Base-by-base conservation (phyloP, 208 protist genomes). In the Wallacemonas rigidus region DNA sequence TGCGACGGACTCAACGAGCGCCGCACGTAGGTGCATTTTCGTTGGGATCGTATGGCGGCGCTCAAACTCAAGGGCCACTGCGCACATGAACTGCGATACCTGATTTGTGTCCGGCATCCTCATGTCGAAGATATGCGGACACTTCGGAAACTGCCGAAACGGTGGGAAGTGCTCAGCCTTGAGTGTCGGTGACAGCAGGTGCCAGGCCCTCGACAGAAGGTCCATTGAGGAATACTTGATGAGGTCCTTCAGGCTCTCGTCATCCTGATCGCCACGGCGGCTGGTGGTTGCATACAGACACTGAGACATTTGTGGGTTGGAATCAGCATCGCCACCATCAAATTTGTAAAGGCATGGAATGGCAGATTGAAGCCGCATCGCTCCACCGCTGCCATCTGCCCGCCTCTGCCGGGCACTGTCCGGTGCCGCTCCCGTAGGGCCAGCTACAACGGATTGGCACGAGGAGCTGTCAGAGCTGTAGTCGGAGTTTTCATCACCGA, bases 61-160 rank as follows among this genome's bases (percentile, higher is more conserved):
- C n/a, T 74, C 47, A 48, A 86, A 65, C 45, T 83, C 81, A 47
- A 83, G 40, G 4, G 82, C 74, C n/a, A 73, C 69, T 8, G 76
- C 60, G 71, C 77, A 75, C 76, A 92, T 85, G 72, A 89, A 92
- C 55, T 68, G 65, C 4, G 81, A 76, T 9, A 92, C 70, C 38
- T 77, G 61, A 48, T 92, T 71, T 1, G 75, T 81, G 45, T 88
- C 79, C 5, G 71, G 72, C 70, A 82, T 72, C 3, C 69, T 69
- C 3, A 80, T 71, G 61, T 87, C 81, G 54, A 92, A 55, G 41
- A 91, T 69, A 11, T 86, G 77, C 12, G 87, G 87, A 55, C 76
- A 69, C 11, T 82, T 67, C 2, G 87, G 83, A 70, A 92, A 74
- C 7, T 73, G 54, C 2, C 54, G 39, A 67, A 80, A 92, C 1